Evolutionary conservation across 345 rosid species (phyloP).

Genomic region (Diplotaxis tenuifolia): DNA sequence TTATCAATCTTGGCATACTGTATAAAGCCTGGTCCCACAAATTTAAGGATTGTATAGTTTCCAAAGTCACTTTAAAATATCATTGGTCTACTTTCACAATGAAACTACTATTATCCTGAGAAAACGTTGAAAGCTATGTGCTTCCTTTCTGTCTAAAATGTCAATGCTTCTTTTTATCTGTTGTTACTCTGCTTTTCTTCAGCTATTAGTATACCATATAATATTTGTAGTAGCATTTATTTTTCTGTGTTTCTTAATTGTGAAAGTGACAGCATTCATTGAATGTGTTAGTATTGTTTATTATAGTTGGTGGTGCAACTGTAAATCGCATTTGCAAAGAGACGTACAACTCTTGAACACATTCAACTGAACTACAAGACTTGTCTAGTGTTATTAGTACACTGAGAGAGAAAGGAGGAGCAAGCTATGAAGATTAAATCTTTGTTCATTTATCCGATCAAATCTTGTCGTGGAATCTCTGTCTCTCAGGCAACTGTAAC

Average conservation of each 20-base stretch:
- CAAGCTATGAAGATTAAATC: slow-evolving; percentile 42
- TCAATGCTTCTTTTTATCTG: neutral
- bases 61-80: neutral
- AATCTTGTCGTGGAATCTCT: slow-evolving; percentile 85
- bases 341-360: neutral
- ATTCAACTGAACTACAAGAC: neutral
- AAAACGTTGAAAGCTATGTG: slow-evolving; percentile 11
- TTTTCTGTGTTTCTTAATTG: neutral
- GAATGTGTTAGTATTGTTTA: neutral
- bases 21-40: neutral
- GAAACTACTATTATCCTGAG: neutral
- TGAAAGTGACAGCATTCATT: neutral
- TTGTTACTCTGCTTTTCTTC: neutral
- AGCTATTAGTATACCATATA: neutral
- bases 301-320: neutral
- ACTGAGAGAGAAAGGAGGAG: slow-evolving; percentile 9
- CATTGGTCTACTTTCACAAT: slow-evolving; percentile 4
- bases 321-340: neutral
- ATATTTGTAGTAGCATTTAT: neutral
- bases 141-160: slow-evolving; percentile 1
- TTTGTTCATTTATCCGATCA: slow-evolving; percentile 68
- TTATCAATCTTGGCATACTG: neutral
- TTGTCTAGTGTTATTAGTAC: neutral
- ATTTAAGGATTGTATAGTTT: neutral
- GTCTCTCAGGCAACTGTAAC: slow-evolving; percentile 65